phyloP scores from a whole-genome alignment of 2,329 filamentous ascomycete genomes.

The Trichoderma semiorbis region DNA sequence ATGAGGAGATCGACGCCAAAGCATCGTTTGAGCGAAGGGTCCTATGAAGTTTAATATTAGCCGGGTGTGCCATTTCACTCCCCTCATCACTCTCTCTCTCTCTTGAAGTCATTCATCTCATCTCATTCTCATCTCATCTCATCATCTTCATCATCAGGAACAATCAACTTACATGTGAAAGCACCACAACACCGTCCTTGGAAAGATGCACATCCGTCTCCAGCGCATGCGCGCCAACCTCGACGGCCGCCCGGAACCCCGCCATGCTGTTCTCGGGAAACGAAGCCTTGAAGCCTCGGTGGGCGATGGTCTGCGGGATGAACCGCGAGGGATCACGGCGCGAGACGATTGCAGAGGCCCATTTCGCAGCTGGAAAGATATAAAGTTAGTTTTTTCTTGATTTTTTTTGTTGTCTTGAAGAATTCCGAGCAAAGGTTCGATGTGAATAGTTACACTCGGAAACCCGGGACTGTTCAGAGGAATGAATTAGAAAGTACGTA shows the following conservation, averaged over 20 bases:
- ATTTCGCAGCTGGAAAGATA: slow-evolving; percentile 27
- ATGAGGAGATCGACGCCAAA: slow-evolving; percentile 73
- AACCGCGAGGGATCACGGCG: slow-evolving; percentile 25
- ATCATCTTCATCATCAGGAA: not conserved
- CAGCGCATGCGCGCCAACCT: slow-evolving; percentile 72
- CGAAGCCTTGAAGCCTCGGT: slow-evolving; percentile 72
- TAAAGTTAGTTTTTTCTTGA: not conserved
- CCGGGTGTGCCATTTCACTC: not conserved
- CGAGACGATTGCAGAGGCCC: slow-evolving; percentile 33
- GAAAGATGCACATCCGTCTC: slow-evolving; percentile 88
- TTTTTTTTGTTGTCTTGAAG: not conserved
- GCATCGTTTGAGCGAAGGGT: slow-evolving; percentile 73
- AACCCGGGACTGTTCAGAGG: not conserved
- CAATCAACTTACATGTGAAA: slow-evolving; percentile 67
- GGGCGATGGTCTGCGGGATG: slow-evolving; percentile 70
- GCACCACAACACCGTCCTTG: slow-evolving; percentile 76
- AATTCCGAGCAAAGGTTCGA: not conserved
- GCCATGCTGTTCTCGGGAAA: slow-evolving; percentile 85
- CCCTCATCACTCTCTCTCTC: not conserved
- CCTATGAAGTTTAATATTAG: slow-evolving; percentile 44
- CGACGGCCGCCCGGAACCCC: slow-evolving; percentile 70
- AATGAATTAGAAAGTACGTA: not conserved
- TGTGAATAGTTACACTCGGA: not conserved
- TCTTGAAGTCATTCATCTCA: not conserved
- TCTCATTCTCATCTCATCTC: not conserved